Conservation (phyloP, 1,284 basidiomycete genomes). For the Ceratobasidium sp. region DNA sequence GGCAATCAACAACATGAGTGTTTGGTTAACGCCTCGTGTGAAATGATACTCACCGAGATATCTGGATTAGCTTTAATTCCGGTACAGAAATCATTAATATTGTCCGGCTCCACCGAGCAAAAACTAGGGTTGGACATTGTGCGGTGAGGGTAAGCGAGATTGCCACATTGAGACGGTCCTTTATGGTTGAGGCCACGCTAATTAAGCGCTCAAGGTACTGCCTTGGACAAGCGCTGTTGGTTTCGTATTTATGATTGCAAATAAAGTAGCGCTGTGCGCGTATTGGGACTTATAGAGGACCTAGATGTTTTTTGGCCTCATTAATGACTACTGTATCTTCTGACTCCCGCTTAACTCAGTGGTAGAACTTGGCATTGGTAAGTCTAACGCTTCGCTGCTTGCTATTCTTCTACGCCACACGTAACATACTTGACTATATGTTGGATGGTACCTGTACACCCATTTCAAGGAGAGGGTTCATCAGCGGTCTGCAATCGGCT, state of each 20-base stretch:
- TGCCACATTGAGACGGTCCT: neutral
- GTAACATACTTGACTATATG: no score
- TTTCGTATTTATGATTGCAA: neutral
- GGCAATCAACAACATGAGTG: neutral
- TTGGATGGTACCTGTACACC: no score
- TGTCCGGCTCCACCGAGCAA: no score
- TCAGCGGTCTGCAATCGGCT: no score
- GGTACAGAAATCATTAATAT: neutral
- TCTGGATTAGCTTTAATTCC: slow-evolving; percentile 28
- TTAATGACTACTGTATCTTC: no score
- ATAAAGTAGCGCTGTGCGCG: neutral
- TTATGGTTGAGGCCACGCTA: neutral
- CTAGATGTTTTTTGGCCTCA: no score
- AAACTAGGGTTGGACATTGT: neutral
- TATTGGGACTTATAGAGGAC: no score
- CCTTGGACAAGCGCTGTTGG: neutral
- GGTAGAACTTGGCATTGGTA: no score
- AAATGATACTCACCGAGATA: slow-evolving; percentile 30
- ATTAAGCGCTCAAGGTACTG: slow-evolving; percentile 22
- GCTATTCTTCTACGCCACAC: no score
- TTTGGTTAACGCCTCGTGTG: neutral
- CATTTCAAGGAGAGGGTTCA: no score
- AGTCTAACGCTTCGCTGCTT: no score
- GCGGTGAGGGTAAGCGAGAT: neutral
- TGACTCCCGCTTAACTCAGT: no score